These are phyloP conservation scores for Hibiscus trionum DNA, from an alignment of 345 rosid genomes.

Conservation along the genomic window DNA sequence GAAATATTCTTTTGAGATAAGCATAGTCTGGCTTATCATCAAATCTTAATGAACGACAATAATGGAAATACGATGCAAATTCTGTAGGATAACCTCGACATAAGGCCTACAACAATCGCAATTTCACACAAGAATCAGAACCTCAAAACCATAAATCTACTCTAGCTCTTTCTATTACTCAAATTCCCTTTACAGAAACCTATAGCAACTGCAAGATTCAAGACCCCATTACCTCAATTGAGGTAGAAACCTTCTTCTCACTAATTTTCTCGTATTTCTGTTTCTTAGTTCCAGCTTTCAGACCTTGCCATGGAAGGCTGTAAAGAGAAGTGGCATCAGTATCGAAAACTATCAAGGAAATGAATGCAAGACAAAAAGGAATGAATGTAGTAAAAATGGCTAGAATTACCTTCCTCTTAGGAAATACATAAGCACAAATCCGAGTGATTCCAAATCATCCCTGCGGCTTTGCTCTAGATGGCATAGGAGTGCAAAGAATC, in stretches of 20 bases:
- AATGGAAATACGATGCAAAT: slow-evolving; percentile 94
- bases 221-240: slow-evolving; percentile 40
- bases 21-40: slow-evolving; percentile 97
- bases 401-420: slow-evolving; percentile 82
- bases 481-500: not conserved
- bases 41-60: slow-evolving; percentile 86
- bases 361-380: not conserved
- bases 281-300: slow-evolving; percentile 96
- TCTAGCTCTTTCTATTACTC: slow-evolving; percentile 45
- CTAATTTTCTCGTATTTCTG: slow-evolving; percentile 97
- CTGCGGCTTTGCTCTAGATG: slow-evolving; percentile 91
- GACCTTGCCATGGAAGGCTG: slow-evolving; percentile 99
- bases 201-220: not conserved
- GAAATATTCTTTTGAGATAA: slow-evolving; percentile 83
- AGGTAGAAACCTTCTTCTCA: slow-evolving; percentile 94
- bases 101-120: slow-evolving; percentile 50
- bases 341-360: slow-evolving; percentile 7
- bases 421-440: slow-evolving; percentile 94
- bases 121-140: slow-evolving; percentile 7
- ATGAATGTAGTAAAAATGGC: not conserved
- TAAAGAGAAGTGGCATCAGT: slow-evolving; percentile 16
- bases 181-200: slow-evolving; percentile 12
- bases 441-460: slow-evolving; percentile 97
- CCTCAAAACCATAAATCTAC: slow-evolving; percentile 50
- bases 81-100: slow-evolving; percentile 97